Evolutionary conservation across 1,284 basidiomycete species (phyloP), one percentile per base, ranked within the genome.

Genomic region (Stereum hirsutum): DNA sequence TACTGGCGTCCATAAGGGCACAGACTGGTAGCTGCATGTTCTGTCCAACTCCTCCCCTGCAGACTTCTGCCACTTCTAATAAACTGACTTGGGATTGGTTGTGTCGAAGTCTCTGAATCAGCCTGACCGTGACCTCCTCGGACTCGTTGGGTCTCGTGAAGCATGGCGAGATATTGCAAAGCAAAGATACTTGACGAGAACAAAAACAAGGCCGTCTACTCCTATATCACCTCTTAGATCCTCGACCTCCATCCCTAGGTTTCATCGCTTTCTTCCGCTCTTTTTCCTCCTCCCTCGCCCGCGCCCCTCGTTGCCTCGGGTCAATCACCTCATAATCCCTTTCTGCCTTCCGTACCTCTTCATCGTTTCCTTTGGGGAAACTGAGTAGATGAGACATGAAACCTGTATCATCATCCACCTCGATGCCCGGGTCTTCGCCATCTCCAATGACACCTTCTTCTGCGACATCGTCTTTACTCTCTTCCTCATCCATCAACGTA

Each of bases 311-410:
- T 44, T 75, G 71, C 49, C 86, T 63, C 0, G 86, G 86, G 57
- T 89, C 86, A 54, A 89, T 89, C 38, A 94, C 90, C 58, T 91
- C 86, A 55, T 93, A 94, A 52, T 94, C 90, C 39, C 88, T 70
- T 60, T 93, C 88, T 0, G 90, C 90, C 58, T 92, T 83, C 45
- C 68, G 61, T 14, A 74, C 76, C 61, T 92, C 82, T 54, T 89
- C 83, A 25, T 70, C 68, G 49, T 84, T 78, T 45, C 83, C 87
- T 58, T 89, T 89, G 15, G 82, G 75, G 61, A 92, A 91, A 51
- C 75, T 74, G 46, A 94, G 65, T 17, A 72, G 63, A 57, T 94
- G 90, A 7, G 65, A 69, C 63, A 93, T 71, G 69, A 92, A 93
- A 6, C 76, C 88, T 6, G 72, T 69, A 58, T 93, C 90, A 47